Base-by-base conservation (phyloP, 73 alveolate genomes). In the Paramecium primaurelia region DNA sequence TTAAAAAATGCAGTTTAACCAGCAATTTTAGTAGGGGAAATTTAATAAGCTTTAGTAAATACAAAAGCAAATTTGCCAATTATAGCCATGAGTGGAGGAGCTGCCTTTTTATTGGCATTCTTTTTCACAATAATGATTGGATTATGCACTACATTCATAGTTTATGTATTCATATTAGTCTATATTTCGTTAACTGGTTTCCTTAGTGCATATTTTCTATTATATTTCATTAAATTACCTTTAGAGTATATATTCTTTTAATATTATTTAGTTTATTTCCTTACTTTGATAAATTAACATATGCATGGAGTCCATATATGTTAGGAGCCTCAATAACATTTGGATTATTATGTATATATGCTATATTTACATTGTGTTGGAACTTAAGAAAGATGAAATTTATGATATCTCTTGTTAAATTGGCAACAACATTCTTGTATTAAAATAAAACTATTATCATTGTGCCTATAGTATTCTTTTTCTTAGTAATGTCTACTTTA, bases 321-420 rank as follows among this genome's bases (percentile, higher is more conserved):
- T 26, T 80, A 20, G 91, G 58, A 45, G 44, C 58, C n/a, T 80
- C 91, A 44, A 18, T 42, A 26, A 80, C 58, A 80, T 80, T 80
- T 80, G 91, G 58, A 26, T 45, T 36, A 12, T 22, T 80, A 25
- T 26, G 42, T 8, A 16, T 47, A 8, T 80, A 80, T 80, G 91
- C 91, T 6, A 25, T 47, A 32, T 80, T 80, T 44, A 80, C 47
- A 10, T 25, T 80, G 8, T 45, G 71, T 26, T 80, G 75, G 77
- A 80, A 80, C 16, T 45, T 80, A 40, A 80, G 64, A 8, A 80
- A 49, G 34, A 80, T 80, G 71, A 80, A 45, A 18, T 80, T 80
- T n/a, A 80, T 80, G 91, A 80, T 80, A 44, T 80, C 91, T 12
- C 58, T 80, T 22, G 58, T 80, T 26, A 80, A 80, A 49, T 80